Evolutionary conservation across 306 rosid genomes (phyloP).

Genomic region (Quercus rubra): DNA sequence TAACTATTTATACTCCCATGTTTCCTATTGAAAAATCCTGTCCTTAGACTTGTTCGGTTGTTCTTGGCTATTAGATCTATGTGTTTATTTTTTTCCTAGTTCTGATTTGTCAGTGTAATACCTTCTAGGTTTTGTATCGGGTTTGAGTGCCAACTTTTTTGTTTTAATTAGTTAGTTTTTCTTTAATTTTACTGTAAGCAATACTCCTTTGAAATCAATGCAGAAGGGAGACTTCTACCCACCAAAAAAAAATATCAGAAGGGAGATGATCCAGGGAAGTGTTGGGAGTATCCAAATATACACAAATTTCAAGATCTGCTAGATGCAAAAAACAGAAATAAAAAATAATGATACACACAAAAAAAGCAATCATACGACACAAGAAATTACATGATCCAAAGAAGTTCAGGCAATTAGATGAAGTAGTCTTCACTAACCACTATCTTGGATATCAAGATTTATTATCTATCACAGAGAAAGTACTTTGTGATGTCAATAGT

Average conservation of each 20-base stretch:
- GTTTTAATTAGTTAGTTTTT: not conserved
- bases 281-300: too few species aligned
- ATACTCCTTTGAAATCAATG: slow-evolving; percentile 26
- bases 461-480: slow-evolving; percentile 52
- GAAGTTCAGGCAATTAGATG: slow-evolving; percentile 75
- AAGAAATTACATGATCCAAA: fast-evolving
- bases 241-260: slow-evolving; percentile 35
- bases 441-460: slow-evolving; percentile 81
- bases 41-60: too few species aligned
- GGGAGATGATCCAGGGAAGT: slow-evolving; percentile 61
- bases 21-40: not conserved
- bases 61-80: not conserved
- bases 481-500: slow-evolving; percentile 84
- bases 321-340: too few species aligned
- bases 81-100: too few species aligned
- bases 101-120: not conserved
- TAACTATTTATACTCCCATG: not conserved
- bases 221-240: slow-evolving; percentile 52
- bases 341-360: too few species aligned
- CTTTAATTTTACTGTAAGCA: slow-evolving; percentile 12
- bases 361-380: too few species aligned
- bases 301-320: too few species aligned
- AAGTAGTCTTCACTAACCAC: slow-evolving; percentile 57
- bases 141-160: not conserved
- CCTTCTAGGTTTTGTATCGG: not conserved